A percentile compares a stretch with the other conserved stretches of the same genome.
Conservation (phyloP, 2,329 filamentous ascomycete genomes). For the Magnaporthales sp. region DNA sequence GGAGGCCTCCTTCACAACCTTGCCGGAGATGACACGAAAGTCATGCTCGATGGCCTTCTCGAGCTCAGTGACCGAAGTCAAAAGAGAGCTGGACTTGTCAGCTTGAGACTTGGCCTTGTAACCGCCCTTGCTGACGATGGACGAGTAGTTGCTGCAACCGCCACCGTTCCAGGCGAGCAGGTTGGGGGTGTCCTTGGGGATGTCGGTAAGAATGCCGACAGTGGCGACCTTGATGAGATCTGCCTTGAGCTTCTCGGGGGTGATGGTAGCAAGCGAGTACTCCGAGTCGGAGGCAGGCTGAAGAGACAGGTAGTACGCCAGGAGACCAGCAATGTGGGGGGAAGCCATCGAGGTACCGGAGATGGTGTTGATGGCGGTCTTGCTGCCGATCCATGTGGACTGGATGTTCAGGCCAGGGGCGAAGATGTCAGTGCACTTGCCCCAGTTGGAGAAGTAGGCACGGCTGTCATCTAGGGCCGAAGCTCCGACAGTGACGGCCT, state of each 20-base stretch:
- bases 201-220: conserved; percentile 65
- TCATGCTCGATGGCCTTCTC: conserved; percentile 52
- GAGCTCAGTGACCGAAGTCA: conserved; percentile 45
- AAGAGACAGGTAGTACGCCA: conserved; percentile 96
- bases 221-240: conserved; percentile 80
- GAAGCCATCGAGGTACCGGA: conserved; percentile 99
- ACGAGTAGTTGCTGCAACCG: conserved; percentile 81
- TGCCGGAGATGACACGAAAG: conserved; percentile 50
- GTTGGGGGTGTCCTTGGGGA: conserved; percentile 81
- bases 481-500: conserved; percentile 92
- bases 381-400: conserved; percentile 97
- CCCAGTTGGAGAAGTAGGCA: conserved; percentile 99
- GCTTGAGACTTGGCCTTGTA: conserved; percentile 50
- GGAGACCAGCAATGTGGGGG: conserved; percentile 89
- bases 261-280: conserved; percentile 82
- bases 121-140: conserved; percentile 67
- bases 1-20: conserved; percentile 46
- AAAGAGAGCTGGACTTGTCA: conserved; percentile 31
- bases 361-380: conserved; percentile 96
- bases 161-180: conserved; percentile 98
- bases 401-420: conserved; percentile 93
- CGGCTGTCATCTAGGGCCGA: conserved; percentile 89
- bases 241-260: conserved; percentile 88
- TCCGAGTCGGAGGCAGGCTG: conserved; percentile 85
- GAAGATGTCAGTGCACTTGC: conserved; percentile 99